phyloP scores from a whole-genome alignment of 768 basidiomycete species.

The Amanita fuliginea region DNA sequence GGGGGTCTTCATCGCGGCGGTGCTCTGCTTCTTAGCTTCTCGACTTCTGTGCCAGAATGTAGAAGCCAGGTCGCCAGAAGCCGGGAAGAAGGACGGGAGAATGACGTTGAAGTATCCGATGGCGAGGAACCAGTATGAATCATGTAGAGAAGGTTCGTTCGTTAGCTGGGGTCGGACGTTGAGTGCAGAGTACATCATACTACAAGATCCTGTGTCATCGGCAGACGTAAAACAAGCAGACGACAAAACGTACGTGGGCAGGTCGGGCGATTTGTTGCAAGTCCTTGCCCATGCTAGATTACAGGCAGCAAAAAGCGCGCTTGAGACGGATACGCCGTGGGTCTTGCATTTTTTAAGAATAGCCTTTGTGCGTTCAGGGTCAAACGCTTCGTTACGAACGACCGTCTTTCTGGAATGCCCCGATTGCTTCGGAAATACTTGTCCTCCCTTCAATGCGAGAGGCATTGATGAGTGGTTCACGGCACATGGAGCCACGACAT shows the following conservation, averaged over 20 bases:
- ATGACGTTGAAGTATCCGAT: constrained; percentile 77
- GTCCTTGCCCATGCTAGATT: constrained; percentile 65
- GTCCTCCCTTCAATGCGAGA: constrained; percentile 53
- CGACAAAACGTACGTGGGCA: constrained; percentile 35
- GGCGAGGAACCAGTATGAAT: constrained; percentile 76
- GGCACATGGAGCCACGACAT: neutral
- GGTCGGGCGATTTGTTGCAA: constrained; percentile 27
- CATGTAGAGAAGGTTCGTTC: constrained; percentile 29
- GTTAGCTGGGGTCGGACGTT: constrained; percentile 59
- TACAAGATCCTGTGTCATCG: constrained; percentile 12
- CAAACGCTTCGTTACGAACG: constrained; percentile 58
- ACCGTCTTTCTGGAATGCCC: constrained; percentile 43
- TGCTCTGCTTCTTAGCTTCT: constrained; percentile 57
- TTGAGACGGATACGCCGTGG: constrained; percentile 63
- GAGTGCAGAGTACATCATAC: constrained; percentile 81
- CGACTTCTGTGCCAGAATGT: constrained; percentile 72
- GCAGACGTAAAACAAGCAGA: neutral
- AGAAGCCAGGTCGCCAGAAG: constrained; percentile 22
- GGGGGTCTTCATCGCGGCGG: constrained; percentile 47
- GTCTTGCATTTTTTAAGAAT: constrained; percentile 65
- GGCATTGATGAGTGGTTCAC: neutral
- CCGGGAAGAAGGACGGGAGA: constrained; percentile 63
- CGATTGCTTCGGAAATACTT: constrained; percentile 48
- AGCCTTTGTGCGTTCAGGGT: constrained; percentile 39
- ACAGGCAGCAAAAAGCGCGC: constrained; percentile 64